Evolutionary conservation across 345 rosid species (phyloP).

Genomic region (Aquilaria sinensis): DNA sequence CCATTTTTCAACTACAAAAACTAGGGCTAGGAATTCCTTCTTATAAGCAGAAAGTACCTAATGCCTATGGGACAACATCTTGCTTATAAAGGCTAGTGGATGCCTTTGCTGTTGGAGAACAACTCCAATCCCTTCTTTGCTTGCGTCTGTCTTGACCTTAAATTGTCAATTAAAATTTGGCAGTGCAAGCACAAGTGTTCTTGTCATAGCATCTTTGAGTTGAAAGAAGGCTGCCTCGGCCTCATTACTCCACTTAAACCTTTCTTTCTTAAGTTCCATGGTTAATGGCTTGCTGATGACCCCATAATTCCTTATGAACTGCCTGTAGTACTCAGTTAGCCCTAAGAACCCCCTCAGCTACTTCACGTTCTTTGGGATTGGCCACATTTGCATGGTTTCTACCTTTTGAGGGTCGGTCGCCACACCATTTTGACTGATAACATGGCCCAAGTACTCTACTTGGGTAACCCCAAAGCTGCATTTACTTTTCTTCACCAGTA

Average conservation of each 20-base stretch:
- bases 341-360: neutral
- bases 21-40: no score
- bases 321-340: neutral
- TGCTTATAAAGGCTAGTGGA: neutral
- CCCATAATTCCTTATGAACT: neutral
- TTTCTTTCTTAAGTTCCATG: no score
- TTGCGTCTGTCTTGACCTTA: no score
- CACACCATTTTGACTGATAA: neutral
- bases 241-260: neutral
- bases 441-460: neutral
- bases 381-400: neutral
- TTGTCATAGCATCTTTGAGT: neutral
- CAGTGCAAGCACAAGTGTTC: neutral
- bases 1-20: no score
- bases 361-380: neutral
- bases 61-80: neutral
- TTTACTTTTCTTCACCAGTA: no score
- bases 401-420: neutral
- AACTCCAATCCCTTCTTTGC: neutral
- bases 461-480: neutral
- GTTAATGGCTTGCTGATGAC: neutral
- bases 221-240: neutral
- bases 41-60: no score
- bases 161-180: neutral
- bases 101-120: neutral